A percentile compares a stretch with the other conserved stretches of the same genome.
Conservation (phyloP, 2,329 filamentous ascomycete species). For the Emergomyces africanus region DNA sequence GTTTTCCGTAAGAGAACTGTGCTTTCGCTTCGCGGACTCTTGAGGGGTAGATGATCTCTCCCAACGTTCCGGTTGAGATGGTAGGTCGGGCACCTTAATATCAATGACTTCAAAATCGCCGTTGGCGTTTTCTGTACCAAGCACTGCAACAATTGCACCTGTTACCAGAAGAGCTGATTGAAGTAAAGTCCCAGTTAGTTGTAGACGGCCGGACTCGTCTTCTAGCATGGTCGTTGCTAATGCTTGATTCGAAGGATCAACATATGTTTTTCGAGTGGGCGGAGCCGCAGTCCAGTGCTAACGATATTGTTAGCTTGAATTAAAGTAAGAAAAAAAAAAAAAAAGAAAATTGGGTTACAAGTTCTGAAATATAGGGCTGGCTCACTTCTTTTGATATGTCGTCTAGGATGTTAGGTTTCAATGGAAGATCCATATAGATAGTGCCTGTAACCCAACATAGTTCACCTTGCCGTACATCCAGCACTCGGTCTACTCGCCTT, state of each 20-base stretch:
- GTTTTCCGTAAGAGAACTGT: conserved; percentile 3
- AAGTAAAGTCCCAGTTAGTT: conserved; percentile 60
- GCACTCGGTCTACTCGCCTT: conserved; percentile 67
- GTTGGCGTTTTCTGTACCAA: conserved; percentile 85
- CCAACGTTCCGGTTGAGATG: conserved; percentile 73
- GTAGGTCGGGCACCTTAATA: conserved; percentile 73
- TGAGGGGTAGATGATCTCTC: conserved; percentile 39
- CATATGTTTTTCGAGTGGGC: conserved; percentile 63
- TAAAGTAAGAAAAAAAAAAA: background rate
- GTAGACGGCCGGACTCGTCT: conserved; percentile 83
- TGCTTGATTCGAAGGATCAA: conserved; percentile 35
- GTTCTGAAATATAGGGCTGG: conserved; percentile 4
- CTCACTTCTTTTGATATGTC: conserved; percentile 84
- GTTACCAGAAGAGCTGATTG: conserved; percentile 65
- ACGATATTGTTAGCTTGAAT: conserved; percentile 7
- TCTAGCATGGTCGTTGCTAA: conserved; percentile 68
- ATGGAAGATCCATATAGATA: conserved; percentile 90
- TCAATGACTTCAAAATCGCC: conserved; percentile 91
- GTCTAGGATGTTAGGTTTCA: conserved; percentile 93
- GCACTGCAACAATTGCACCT: conserved; percentile 82
- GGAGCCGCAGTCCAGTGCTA: conserved; percentile 84
- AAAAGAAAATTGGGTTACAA: background rate
- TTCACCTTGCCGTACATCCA: conserved; percentile 91
- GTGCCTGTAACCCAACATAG: conserved; percentile 93
- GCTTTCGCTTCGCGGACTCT: conserved; percentile 21